phyloP scores from a whole-genome alignment of 306 rosid species.

The Hippophae rhamnoides region DNA sequence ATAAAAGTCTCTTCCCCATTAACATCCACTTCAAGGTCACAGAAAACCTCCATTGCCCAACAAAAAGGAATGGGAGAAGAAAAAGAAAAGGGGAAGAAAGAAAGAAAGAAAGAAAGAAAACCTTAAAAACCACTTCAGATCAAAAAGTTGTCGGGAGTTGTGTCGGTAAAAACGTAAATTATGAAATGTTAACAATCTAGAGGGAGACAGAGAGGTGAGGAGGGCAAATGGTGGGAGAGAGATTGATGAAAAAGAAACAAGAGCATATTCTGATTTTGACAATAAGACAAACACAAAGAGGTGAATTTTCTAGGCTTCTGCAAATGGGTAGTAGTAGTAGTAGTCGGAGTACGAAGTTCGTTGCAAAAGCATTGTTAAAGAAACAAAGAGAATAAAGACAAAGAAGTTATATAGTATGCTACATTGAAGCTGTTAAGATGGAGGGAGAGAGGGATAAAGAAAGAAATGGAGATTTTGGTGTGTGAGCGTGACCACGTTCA shows the following conservation, averaged over 20 bases:
- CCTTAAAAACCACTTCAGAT: constrained; percentile 22
- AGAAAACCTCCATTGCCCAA: constrained; percentile 45
- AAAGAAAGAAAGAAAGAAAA: neutral
- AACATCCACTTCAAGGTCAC: constrained; percentile 88
- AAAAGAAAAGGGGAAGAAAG: constrained; percentile 1
- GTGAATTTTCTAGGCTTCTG: constrained; percentile 20
- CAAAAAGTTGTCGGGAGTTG: constrained; percentile 19
- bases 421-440: no score
- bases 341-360: constrained; percentile 14
- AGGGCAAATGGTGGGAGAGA: constrained; percentile 14
- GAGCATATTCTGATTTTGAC: constrained; percentile 41
- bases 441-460: no score
- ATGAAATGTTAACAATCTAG: constrained; percentile 9
- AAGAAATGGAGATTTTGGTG: no score
- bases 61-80: neutral
- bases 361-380: no score
- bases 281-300: constrained; percentile 53
- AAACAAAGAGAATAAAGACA: no score
- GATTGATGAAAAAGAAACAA: constrained; percentile 15
- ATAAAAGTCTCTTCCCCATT: constrained; percentile 82
- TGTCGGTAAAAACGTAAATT: neutral
- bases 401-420: no score
- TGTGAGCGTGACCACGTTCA: no score
- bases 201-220: constrained; percentile 23
- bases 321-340: constrained; percentile 28